phyloP scores from a whole-genome alignment of 1,284 basidiomycete species.

The Sparassis latifolia region DNA sequence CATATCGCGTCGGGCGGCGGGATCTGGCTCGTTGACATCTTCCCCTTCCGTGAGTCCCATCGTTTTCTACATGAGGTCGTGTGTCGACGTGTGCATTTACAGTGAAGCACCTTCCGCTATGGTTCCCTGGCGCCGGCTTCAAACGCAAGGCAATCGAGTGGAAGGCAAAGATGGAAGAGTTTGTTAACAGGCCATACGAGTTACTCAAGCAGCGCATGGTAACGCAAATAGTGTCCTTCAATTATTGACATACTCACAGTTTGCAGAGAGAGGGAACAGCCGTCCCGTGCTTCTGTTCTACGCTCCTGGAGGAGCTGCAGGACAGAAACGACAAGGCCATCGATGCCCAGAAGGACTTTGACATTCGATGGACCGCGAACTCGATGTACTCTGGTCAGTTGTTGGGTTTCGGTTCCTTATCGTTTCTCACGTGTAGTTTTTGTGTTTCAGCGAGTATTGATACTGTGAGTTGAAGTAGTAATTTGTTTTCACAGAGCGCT shows the following conservation, averaged over 20 bases:
- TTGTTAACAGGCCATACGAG: conserved; percentile 58
- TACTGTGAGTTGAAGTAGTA: conserved; percentile 34
- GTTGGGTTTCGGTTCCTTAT: neutral
- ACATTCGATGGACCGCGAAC: conserved; percentile 66
- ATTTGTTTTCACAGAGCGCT: neutral
- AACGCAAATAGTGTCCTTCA: neutral
- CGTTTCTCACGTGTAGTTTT: neutral
- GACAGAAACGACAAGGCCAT: conserved; percentile 13
- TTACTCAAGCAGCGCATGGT: conserved; percentile 51
- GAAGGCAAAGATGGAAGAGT: conserved; percentile 62
- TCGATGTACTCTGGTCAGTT: conserved; percentile 27
- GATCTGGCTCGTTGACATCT: conserved; percentile 64
- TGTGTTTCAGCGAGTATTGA: conserved; percentile 41
- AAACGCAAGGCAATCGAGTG: conserved; percentile 47
- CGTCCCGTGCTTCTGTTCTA: conserved; percentile 55
- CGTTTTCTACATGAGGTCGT: neutral
- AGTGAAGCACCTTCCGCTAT: conserved; percentile 26
- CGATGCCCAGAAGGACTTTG: conserved; percentile 41
- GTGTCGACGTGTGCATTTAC: conserved; percentile 1
- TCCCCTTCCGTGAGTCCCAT: conserved; percentile 31
- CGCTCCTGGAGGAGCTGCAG: conserved; percentile 38
- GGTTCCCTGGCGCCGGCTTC: conserved; percentile 31
- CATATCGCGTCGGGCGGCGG: conserved; percentile 56
- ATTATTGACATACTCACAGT: neutral
- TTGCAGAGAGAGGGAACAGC: conserved; percentile 35